Evolutionary conservation across 805 yeast genomes (phyloP), one percentile per base, ranked within the genome.

Genomic region (Starmerella geochares): DNA sequence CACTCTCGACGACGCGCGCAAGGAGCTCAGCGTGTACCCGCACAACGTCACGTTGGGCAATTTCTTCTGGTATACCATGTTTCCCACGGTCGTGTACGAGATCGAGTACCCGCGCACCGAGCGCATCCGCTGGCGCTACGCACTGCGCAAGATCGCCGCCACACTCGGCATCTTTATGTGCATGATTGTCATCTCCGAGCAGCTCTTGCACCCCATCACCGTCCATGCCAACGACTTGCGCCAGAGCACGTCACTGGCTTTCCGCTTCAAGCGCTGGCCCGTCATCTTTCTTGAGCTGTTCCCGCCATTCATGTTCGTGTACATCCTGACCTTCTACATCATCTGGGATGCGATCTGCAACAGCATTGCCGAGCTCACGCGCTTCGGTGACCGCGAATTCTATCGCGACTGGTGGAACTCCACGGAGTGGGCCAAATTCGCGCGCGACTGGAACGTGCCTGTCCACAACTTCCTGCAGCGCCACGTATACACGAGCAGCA

Each of bases 351-450:
- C 90, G 5, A 90, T 90, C 46, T 70, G 88, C 58, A 90, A 88
- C 62, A 82, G 83, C 21, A 76, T 94, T 58, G 97, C 95, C 0
- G 98, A 92, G 64, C 69, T 90, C 33, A 81, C 95, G 14, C 62
- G 74, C 47, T 94, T 81, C 67, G 96, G 86, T 4, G 96, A 92
- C 64, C 77, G 98, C 46, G 83, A 83, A 57, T 92, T 92, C 65
- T 92, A 94, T 62, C 90, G 94, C 3, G 84, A 86, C 39, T 94
- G 98, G 98, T 92, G 99, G 98, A 86, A 88, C 59, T 84, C 94
- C 54, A 78, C 82, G 17, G 83, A 86, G 37, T 92, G 96, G 96
- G 84, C 84, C 50, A 88, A 88, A 62, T 92, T 85, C 65, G 82
- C 96, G 10, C 73, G 96, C 56, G 79, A 83, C 54, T 94, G 99